Percentiles rank a stretch among this genome's conserved stretches.
These are phyloP conservation scores for Herpotrichia juniperi DNA, from an alignment of 2,329 filamentous ascomycete genomes.

Conservation along the genomic window DNA sequence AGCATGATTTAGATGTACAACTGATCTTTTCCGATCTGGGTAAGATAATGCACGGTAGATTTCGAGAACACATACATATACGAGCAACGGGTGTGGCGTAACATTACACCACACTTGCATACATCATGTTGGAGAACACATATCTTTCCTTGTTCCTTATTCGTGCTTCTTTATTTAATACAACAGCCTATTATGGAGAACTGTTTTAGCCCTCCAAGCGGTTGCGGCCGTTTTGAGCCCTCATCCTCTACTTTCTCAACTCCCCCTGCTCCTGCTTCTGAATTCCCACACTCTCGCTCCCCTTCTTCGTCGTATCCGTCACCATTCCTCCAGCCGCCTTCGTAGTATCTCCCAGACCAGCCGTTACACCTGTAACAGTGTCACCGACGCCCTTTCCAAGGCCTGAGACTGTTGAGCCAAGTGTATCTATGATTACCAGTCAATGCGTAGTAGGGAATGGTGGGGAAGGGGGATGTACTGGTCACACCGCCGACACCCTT, in stretches of 20 bases:
- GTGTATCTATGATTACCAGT: no score
- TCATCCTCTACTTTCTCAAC: constrained; percentile 17
- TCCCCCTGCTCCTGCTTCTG: constrained; percentile 24
- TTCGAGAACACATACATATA: background rate
- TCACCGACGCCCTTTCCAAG: constrained; percentile 44
- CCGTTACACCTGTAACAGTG: constrained; percentile 40
- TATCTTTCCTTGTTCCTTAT: no score
- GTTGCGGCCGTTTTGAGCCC: no score
- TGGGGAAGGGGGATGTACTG: no score
- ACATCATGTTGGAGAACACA: background rate
- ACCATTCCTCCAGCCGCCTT: constrained; percentile 40
- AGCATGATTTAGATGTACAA: background rate
- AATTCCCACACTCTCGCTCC: constrained; percentile 27
- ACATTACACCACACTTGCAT: background rate
- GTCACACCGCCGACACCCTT: constrained; percentile 40
- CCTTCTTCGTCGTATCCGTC: constrained; percentile 33
- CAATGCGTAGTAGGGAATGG: no score
- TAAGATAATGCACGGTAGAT: background rate
- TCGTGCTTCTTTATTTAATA: no score
- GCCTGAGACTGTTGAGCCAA: constrained; percentile 38
- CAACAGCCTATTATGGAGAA: no score
- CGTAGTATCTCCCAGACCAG: constrained; percentile 42
- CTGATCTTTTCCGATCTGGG: background rate
- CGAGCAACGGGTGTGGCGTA: background rate
- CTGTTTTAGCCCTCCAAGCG: no score